Conservation (phyloP, 2,329 filamentous ascomycete genomes). For the Coniochaeta prunicola region DNA sequence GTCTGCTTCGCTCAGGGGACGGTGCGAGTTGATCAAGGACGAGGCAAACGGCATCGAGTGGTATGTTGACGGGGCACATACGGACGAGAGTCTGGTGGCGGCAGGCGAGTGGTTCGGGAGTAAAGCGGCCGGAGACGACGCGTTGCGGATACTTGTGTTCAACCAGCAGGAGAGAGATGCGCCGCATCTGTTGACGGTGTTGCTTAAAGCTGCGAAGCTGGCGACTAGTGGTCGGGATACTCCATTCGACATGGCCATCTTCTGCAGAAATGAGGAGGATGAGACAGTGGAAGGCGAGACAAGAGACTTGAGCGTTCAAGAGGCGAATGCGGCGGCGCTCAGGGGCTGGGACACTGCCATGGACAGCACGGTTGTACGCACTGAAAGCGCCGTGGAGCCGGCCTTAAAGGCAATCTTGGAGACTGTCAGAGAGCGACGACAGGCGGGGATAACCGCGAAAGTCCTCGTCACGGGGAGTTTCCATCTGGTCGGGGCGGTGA, state of each 20-base stretch:
- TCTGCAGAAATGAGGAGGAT: slow-evolving; percentile 71
- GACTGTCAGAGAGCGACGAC: background rate
- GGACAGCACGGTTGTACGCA: slow-evolving; percentile 8
- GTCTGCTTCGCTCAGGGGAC: slow-evolving; percentile 67
- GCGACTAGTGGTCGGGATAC: slow-evolving; percentile 8
- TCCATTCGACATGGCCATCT: slow-evolving; percentile 39
- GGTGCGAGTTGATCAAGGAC: slow-evolving; percentile 59
- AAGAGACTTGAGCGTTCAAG: slow-evolving; percentile 35
- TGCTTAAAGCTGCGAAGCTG: slow-evolving; percentile 16
- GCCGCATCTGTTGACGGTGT: slow-evolving; percentile 39
- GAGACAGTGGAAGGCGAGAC: slow-evolving; percentile 39
- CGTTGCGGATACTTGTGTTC: slow-evolving; percentile 63
- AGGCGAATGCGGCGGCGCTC: slow-evolving; percentile 46
- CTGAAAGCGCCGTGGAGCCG: background rate
- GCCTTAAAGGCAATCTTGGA: background rate
- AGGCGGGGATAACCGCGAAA: slow-evolving; percentile 27
- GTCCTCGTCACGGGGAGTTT: slow-evolving; percentile 42
- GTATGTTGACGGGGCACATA: slow-evolving; percentile 93
- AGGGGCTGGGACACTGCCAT: slow-evolving; percentile 21
- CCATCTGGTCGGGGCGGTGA: slow-evolving; percentile 35
- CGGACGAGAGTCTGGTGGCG: slow-evolving; percentile 77
- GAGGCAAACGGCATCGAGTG: slow-evolving; percentile 50
- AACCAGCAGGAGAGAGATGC: slow-evolving; percentile 68
- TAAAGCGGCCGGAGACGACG: slow-evolving; percentile 9
- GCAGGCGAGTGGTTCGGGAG: slow-evolving; percentile 65